phyloP scores from a whole-genome alignment of 345 rosid species.

The Cardamine resedifolia region DNA sequence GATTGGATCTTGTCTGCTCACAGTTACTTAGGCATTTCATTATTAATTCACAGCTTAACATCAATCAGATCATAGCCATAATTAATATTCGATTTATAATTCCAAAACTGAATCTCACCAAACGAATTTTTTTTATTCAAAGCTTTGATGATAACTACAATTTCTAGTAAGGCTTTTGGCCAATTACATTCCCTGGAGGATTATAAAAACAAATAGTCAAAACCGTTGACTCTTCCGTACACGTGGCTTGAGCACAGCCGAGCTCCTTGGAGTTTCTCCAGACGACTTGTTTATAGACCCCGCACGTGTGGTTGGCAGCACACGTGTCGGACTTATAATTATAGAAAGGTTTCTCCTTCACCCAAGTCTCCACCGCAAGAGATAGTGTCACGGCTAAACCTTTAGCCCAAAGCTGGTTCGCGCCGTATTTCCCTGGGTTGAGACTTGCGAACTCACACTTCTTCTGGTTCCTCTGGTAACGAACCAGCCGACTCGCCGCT shows the following conservation, averaged over 20 bases:
- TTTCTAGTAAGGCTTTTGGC: conserved; percentile 69
- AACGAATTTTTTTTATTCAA: neutral
- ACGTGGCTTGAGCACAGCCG: conserved; percentile 72
- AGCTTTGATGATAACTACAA: neutral
- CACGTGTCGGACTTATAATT: conserved; percentile 58
- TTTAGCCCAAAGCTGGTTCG: conserved; percentile 63
- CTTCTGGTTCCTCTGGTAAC: conserved; percentile 66
- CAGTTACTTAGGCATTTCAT: conserved; percentile 16
- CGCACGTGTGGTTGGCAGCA: conserved; percentile 53
- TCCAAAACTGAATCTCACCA: conserved; percentile 11
- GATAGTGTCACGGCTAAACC: conserved; percentile 57
- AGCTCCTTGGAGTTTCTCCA: conserved; percentile 68
- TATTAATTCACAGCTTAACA: neutral
- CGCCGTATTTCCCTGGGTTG: conserved; percentile 55
- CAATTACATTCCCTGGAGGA: conserved; percentile 80
- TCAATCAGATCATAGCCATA: conserved; percentile 2
- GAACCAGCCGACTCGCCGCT: conserved; percentile 47
- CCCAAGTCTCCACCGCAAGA: conserved; percentile 70
- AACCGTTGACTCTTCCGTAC: conserved; percentile 49
- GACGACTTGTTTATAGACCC: conserved; percentile 80
- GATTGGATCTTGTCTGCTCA: conserved; percentile 29
- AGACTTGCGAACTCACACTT: conserved; percentile 72
- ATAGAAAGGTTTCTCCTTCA: conserved; percentile 62
- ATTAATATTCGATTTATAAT: neutral
- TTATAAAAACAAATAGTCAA: conserved; percentile 75